phyloP scores from a whole-genome alignment of 805 yeast species.

The Candida tammaniensis region DNA sequence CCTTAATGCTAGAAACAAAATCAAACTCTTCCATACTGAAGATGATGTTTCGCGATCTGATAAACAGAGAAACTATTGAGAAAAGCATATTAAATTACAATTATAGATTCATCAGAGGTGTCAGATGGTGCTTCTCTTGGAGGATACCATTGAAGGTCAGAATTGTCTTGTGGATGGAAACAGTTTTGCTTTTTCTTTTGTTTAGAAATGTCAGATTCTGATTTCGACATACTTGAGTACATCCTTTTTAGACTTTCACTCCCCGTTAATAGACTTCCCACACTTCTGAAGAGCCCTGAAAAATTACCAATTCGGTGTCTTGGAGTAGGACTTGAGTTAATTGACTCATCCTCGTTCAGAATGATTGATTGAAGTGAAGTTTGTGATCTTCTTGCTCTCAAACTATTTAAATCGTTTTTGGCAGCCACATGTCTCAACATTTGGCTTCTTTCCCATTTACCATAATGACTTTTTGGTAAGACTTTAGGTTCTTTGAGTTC shows the following conservation, averaged over 20 bases:
- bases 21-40: slow-evolving; percentile 1
- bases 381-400: slow-evolving; percentile 9
- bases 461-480: slow-evolving; percentile 12
- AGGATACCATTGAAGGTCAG: too few species aligned
- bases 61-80: too few species aligned
- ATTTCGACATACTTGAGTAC: too few species aligned
- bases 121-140: too few species aligned
- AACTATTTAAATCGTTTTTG: slow-evolving; percentile 6
- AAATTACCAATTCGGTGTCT: slow-evolving; percentile 3
- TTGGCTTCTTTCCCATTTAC: slow-evolving; percentile 20
- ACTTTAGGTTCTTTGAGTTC: slow-evolving; percentile 12
- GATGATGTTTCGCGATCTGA: too few species aligned
- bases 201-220: too few species aligned
- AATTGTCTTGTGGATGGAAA: too few species aligned
- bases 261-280: slow-evolving; percentile 8
- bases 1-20: slow-evolving; percentile 5
- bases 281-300: slow-evolving; percentile 7
- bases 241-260: too few species aligned
- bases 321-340: too few species aligned
- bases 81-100: too few species aligned
- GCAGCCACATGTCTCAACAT: slow-evolving; percentile 16
- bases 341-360: background rate
- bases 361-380: background rate
- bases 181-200: too few species aligned
- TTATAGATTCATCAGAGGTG: too few species aligned